A percentile compares a stretch with the other conserved stretches of the same genome.
Conservation (phyloP, 768 basidiomycete species). For the Fistulinella prunicolor region DNA sequence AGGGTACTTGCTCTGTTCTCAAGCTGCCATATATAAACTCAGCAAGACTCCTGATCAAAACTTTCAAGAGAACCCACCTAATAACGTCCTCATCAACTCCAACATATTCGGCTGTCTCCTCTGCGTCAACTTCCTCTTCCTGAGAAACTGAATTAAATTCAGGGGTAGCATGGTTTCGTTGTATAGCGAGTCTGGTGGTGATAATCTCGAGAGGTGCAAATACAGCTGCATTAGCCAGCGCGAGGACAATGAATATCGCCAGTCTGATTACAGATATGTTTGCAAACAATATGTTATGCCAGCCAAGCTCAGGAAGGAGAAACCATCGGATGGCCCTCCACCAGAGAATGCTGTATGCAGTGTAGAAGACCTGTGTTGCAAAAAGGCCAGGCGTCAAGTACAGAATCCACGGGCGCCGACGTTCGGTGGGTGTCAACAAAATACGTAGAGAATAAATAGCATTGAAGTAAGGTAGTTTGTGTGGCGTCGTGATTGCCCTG, state of each 20-base stretch:
- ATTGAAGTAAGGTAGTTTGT: constrained; percentile 65
- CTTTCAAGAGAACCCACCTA: constrained; percentile 48
- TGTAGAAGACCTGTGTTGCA: constrained; percentile 40
- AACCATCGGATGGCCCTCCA: constrained; percentile 44
- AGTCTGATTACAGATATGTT: constrained; percentile 48
- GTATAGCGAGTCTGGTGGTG: constrained; percentile 72
- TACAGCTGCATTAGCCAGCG: constrained; percentile 52
- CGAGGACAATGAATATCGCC: constrained; percentile 54
- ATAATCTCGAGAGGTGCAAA: constrained; percentile 82
- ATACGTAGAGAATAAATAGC: constrained; percentile 58
- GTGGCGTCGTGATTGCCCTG: constrained; percentile 82
- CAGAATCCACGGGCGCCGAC: constrained; percentile 72
- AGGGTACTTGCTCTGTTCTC: constrained; percentile 76
- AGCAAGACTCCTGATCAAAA: neutral
- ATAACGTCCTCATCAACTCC: constrained; percentile 82
- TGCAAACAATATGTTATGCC: constrained; percentile 30
- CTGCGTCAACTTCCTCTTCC: constrained; percentile 66
- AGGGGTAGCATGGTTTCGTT: constrained; percentile 75
- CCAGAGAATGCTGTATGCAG: constrained; percentile 44
- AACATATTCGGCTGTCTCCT: constrained; percentile 59
- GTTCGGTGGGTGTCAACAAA: constrained; percentile 79
- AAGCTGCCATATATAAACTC: constrained; percentile 41
- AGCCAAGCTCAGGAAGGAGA: constrained; percentile 53
- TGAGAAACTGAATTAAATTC: constrained; percentile 74
- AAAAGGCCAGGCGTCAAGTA: constrained; percentile 75